A percentile compares a stretch with the other conserved stretches of the same genome.
Conservation (phyloP, 345 rosid genomes). For the Citrus unshiu region DNA sequence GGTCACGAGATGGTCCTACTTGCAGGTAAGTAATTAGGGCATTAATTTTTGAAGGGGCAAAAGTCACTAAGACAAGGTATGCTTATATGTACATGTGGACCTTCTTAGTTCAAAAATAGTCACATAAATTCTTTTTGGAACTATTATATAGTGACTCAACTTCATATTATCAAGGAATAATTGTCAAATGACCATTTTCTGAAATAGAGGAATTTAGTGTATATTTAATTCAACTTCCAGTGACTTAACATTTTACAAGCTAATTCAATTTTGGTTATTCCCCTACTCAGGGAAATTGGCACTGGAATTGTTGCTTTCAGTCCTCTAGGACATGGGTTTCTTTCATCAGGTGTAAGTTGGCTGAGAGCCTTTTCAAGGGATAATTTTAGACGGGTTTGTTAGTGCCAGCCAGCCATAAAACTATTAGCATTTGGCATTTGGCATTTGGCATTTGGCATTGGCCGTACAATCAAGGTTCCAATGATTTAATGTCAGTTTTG, state of each 20-base stretch:
- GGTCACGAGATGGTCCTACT: slow-evolving; percentile 51
- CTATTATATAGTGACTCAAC: too few relatives aligned
- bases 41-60: too few relatives aligned
- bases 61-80: too few relatives aligned
- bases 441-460: neutral
- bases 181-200: too few relatives aligned
- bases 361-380: slow-evolving; percentile 26
- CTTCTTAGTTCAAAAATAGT: too few relatives aligned
- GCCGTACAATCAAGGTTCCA: neutral
- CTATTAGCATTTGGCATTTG: neutral
- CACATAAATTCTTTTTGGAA: too few relatives aligned
- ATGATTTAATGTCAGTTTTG: neutral
- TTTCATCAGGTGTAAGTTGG: slow-evolving; percentile 50
- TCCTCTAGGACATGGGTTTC: slow-evolving; percentile 56
- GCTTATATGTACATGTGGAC: too few relatives aligned
- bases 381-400: slow-evolving; percentile 43
- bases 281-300: slow-evolving; percentile 48
- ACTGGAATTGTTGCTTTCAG: slow-evolving; percentile 66
- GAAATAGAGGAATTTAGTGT: too few relatives aligned
- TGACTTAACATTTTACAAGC: neutral
- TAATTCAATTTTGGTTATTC: neutral
- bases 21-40: slow-evolving; percentile 22
- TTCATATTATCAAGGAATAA: too few relatives aligned
- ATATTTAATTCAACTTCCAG: too few relatives aligned
- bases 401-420: neutral